phyloP scores from a whole-genome alignment of 305 asterid genomes.

The Fraxinus albicans region DNA sequence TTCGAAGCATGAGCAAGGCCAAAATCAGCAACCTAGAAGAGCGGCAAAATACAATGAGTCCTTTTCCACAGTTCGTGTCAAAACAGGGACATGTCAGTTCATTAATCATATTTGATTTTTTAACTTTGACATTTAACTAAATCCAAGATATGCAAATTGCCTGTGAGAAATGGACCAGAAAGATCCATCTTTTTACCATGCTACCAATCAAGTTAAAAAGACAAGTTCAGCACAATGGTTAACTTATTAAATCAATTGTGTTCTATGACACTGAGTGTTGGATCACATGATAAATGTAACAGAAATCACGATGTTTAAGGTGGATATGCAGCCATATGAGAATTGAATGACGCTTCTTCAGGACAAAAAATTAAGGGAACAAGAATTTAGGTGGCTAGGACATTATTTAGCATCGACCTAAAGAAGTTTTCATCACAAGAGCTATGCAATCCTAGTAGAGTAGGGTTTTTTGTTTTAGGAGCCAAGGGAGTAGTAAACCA shows the following conservation, averaged over 20 bases:
- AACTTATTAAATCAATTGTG: not conserved
- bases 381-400: not conserved
- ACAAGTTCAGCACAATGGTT: not conserved
- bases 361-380: not conserved
- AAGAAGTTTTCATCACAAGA: not conserved
- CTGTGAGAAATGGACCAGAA: not conserved
- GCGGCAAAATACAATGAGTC: not conserved
- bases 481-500: not conserved
- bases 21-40: slow-evolving; percentile 88
- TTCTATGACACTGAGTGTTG: not conserved
- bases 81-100: not conserved
- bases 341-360: not conserved
- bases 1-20: slow-evolving; percentile 95
- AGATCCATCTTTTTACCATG: not conserved
- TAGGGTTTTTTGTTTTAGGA: not conserved
- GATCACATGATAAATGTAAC: not conserved
- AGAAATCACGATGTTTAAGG: not conserved
- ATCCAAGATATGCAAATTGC: not conserved
- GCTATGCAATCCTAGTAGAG: not conserved
- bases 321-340: not conserved
- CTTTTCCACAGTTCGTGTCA: not conserved
- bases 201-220: not conserved
- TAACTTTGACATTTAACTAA: not conserved
- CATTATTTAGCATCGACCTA: not conserved
- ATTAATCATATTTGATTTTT: not conserved